Evolutionary conservation across 31 red algal genomes (phyloP), one percentile per base, ranked within the genome.

Genomic region (Porphyra umbilicalis): DNA sequence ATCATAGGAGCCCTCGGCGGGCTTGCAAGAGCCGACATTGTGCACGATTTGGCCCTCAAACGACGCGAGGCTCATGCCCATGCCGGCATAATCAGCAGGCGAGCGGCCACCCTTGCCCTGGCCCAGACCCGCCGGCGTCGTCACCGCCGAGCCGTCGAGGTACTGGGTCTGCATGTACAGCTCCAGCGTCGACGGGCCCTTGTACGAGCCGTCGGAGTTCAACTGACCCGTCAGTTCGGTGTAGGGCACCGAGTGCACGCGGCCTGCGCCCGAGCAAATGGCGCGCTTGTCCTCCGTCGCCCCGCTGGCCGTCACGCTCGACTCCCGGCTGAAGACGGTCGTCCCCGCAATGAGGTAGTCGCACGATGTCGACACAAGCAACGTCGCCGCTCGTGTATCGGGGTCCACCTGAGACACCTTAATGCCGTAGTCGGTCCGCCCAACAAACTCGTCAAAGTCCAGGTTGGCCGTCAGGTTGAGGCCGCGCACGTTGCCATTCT

Each of bases 361-460:
- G 57, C 25, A 18, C 25, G 4, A n/a, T 18, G 57, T 71, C 57
- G 57, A 71, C 57, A 29, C 57, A 4, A 71, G 57, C 57, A 29
- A 7, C 57, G 25, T n/a, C 25, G 57, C 7, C 13, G 25, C 25
- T 18, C 14, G 0, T 29, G 11, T 71, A 4, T 71, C 57, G 57
- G 57, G 18, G 57, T 71, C 25, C 25, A 71, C 25, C 25, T 25
- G 25, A 18, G 25, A 71, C 57, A 71, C 57, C 33, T 35, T 77
- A 13, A 92, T 75, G 34, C 71, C 84, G 38, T 92, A 92, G n/a
- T 79, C 81, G 1, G 90, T 92, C 34, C 80, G 80, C 30, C 90
- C 90, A 25, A 92, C 90, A 35, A 87, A 87, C 33, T 75, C 57
- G 40, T 92, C 90, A 83, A 92, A 92, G 20, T 71, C 78, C 32